Conservation (phyloP, 2,329 filamentous ascomycete genomes). For the Aspergillus quadricinctus region DNA sequence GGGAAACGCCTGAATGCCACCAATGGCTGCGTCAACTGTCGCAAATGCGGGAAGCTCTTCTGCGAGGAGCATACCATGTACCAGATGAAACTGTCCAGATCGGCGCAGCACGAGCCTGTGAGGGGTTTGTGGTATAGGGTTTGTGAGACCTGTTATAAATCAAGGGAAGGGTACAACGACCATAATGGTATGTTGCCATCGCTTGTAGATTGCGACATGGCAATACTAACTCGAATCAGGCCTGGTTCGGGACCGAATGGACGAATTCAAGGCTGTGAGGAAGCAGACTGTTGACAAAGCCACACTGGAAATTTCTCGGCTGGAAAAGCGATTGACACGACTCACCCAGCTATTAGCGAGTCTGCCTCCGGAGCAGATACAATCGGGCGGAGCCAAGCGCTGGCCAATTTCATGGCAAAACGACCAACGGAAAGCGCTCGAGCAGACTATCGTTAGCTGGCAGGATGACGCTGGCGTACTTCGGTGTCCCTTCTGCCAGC, state of each 20-base stretch:
- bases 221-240: slow-evolving; percentile 38
- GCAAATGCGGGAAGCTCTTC: slow-evolving; percentile 87
- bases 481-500: slow-evolving; percentile 89
- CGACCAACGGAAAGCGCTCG: slow-evolving; percentile 72
- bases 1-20: slow-evolving; percentile 72
- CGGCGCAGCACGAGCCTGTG: slow-evolving; percentile 83
- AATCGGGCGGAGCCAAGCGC: slow-evolving; percentile 45
- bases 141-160: slow-evolving; percentile 99
- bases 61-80: slow-evolving; percentile 99
- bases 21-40: slow-evolving; percentile 85
- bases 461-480: slow-evolving; percentile 79
- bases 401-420: slow-evolving; percentile 61
- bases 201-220: not conserved
- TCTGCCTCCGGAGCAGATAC: slow-evolving; percentile 62
- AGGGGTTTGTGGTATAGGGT: slow-evolving; percentile 90
- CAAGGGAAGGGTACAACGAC: slow-evolving; percentile 91
- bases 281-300: slow-evolving; percentile 77
- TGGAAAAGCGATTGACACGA: slow-evolving; percentile 89
- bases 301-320: slow-evolving; percentile 77
- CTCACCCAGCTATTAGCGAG: slow-evolving; percentile 78
- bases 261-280: slow-evolving; percentile 65
- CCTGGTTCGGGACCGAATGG: slow-evolving; percentile 65
- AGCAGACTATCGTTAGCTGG: slow-evolving; percentile 93
- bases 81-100: slow-evolving; percentile 92
- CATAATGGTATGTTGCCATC: slow-evolving; percentile 52